These are phyloP conservation scores for Silene conica DNA, from an alignment of 148 eudicot genomes.

Conservation along the genomic window DNA sequence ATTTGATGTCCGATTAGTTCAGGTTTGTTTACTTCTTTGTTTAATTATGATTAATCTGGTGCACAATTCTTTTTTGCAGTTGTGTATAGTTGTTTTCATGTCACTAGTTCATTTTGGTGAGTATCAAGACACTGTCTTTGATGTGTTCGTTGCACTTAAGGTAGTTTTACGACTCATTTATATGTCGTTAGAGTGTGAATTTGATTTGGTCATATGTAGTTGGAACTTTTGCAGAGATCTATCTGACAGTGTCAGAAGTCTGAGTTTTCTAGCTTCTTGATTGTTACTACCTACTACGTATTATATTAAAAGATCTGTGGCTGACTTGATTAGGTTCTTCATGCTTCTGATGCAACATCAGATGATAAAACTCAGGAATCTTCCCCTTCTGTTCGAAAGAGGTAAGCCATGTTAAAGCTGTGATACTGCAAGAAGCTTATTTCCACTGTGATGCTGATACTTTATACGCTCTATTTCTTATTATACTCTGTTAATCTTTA, in stretches of 20 bases:
- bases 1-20: conserved; percentile 89
- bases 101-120: not conserved
- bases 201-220: not conserved
- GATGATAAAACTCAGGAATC: conserved; percentile 39
- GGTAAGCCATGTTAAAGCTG: conserved; percentile 36
- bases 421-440: conserved; percentile 11
- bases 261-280: not conserved
- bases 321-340: conserved; percentile 50
- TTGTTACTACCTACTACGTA: not conserved
- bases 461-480: not conserved
- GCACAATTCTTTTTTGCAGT: not conserved
- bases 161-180: not conserved
- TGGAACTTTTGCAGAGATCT: not conserved
- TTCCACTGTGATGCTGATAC: not conserved
- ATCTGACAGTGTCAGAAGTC: not conserved
- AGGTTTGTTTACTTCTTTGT: conserved; percentile 39
- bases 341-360: conserved; percentile 45
- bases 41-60: not conserved
- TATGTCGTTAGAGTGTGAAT: not conserved
- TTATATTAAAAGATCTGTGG: conserved; percentile 10
- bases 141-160: not conserved
- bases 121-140: not conserved
- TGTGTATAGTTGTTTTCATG: not conserved
- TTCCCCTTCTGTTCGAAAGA: conserved; percentile 29
- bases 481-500: not conserved